These are phyloP conservation scores for Fonsecaea multimorphosa DNA, from an alignment of 2,329 filamentous ascomycete species.

Conservation along the genomic window DNA sequence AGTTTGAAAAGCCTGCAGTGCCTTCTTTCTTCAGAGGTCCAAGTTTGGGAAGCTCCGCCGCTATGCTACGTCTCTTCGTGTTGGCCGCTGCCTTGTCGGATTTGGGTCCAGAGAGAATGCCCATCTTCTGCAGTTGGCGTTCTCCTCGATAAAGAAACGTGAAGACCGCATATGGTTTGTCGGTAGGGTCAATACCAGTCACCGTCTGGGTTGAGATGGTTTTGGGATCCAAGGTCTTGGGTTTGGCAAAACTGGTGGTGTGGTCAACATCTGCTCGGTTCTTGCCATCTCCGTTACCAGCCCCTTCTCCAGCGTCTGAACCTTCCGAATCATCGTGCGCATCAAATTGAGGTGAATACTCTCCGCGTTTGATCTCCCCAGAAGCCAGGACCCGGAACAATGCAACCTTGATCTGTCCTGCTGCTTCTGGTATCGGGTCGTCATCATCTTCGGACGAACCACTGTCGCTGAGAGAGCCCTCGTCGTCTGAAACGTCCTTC, in stretches of 20 bases:
- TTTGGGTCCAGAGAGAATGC: conserved; percentile 76
- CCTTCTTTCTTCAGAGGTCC: conserved; percentile 84
- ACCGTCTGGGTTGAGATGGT: conserved; percentile 98
- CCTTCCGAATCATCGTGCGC: conserved; percentile 90
- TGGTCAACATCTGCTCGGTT: conserved; percentile 89
- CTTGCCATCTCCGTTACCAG: conserved; percentile 60
- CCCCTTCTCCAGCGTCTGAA: conserved; percentile 52
- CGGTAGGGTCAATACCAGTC: conserved; percentile 90
- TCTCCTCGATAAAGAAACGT: conserved; percentile 98
- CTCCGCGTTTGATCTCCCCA: conserved; percentile 95
- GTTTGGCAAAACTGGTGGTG: conserved; percentile 96
- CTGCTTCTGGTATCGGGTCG: conserved; percentile 84
- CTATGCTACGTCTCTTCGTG: conserved; percentile 79
- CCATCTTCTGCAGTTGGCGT: conserved; percentile 96
- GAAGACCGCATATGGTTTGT: conserved; percentile 95
- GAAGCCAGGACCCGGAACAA: conserved; percentile 94
- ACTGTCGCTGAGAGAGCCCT: conserved; percentile 70
- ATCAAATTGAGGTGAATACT: conserved; percentile 97
- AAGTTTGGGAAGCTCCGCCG: conserved; percentile 83
- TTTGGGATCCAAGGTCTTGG: conserved; percentile 93
- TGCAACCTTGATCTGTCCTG: conserved; percentile 97
- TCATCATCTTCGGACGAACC: conserved; percentile 73
- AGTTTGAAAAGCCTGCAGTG: conserved; percentile 86
- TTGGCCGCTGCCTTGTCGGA: conserved; percentile 65
- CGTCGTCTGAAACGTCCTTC: conserved; percentile 74